These are phyloP conservation scores for Babesia divergens DNA, from an alignment of 169 alveolate genomes.

Conservation along the genomic window DNA sequence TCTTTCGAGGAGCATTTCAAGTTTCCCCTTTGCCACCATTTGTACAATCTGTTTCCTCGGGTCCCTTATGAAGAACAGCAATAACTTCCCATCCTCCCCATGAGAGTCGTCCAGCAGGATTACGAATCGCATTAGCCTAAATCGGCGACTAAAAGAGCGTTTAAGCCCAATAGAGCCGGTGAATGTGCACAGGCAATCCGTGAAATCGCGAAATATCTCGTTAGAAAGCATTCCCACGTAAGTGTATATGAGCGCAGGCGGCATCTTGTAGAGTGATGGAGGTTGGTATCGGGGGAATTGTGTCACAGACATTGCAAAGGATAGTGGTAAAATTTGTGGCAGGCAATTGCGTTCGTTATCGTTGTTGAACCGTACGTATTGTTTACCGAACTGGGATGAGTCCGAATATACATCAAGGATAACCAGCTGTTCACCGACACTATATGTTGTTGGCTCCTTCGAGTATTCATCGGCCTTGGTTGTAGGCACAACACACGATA, in stretches of 20 bases:
- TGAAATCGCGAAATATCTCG: conserved; percentile 25
- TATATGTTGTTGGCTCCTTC: background rate
- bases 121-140: conserved; percentile 38
- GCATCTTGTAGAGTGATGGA: conserved; percentile 12
- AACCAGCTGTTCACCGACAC: conserved; percentile 30
- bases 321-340: conserved; percentile 40
- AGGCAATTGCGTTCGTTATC: conserved; percentile 26
- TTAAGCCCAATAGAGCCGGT: conserved; percentile 38
- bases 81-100: conserved; percentile 45
- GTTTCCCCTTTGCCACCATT: conserved; percentile 52
- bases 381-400: conserved; percentile 45
- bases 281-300: conserved; percentile 53
- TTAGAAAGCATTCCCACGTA: conserved; percentile 49
- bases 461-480: background rate
- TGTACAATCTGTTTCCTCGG: conserved; percentile 48
- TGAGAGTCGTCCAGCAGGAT: conserved; percentile 29
- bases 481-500: background rate
- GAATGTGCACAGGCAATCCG: conserved; percentile 55
- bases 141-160: conserved; percentile 30
- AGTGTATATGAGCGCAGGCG: conserved; percentile 25
- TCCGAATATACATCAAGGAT: conserved; percentile 49
- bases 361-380: conserved; percentile 44
- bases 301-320: conserved; percentile 59
- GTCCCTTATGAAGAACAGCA: conserved; percentile 49
- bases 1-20: conserved; percentile 39